These are phyloP conservation scores for Setomelanomma holmii DNA, from an alignment of 2,329 filamentous ascomycete species.

Conservation along the genomic window DNA sequence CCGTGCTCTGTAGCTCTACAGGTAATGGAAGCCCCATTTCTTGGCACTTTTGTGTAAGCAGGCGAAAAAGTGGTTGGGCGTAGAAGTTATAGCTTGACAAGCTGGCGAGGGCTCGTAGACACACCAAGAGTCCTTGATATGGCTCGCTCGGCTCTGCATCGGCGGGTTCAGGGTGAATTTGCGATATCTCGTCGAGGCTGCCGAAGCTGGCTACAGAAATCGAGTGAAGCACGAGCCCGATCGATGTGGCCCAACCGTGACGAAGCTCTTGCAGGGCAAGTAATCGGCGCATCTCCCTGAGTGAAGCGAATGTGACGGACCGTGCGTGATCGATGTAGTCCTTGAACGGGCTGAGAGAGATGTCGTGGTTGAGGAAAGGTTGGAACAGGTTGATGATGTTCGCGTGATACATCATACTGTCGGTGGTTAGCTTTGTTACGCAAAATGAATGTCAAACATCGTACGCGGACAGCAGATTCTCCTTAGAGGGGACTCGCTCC, in stretches of 20 bases:
- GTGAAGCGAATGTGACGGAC: slow-evolving; percentile 18
- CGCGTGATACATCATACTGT: slow-evolving; percentile 36
- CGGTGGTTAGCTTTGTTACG: slow-evolving; percentile 11
- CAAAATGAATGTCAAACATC: not conserved
- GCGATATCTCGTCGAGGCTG: slow-evolving; percentile 34
- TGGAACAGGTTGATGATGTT: slow-evolving; percentile 34
- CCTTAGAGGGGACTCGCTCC: slow-evolving; percentile 25
- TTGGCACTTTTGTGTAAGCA: slow-evolving; percentile 37
- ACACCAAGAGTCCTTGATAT: slow-evolving; percentile 36
- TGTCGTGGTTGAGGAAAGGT: slow-evolving; percentile 23
- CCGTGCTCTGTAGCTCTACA: slow-evolving; percentile 20
- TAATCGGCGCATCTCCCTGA: slow-evolving; percentile 32
- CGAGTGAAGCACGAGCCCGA: slow-evolving; percentile 34
- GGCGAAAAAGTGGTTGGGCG: slow-evolving; percentile 37
- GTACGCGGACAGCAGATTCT: slow-evolving; percentile 38
- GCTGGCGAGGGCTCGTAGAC: slow-evolving; percentile 31
- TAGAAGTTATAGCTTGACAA: slow-evolving; percentile 36
- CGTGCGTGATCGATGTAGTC: slow-evolving; percentile 26
- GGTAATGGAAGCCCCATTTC: slow-evolving; percentile 29
- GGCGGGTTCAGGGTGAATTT: slow-evolving; percentile 6
- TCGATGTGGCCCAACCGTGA: slow-evolving; percentile 34
- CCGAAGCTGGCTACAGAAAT: slow-evolving; percentile 34
- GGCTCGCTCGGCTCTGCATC: slow-evolving; percentile 21
- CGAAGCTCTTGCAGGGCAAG: slow-evolving; percentile 31
- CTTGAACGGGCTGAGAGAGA: slow-evolving; percentile 15